These are phyloP conservation scores for Artemisia argyi DNA, from an alignment of 129 eudicot genomes.

Conservation along the genomic window DNA sequence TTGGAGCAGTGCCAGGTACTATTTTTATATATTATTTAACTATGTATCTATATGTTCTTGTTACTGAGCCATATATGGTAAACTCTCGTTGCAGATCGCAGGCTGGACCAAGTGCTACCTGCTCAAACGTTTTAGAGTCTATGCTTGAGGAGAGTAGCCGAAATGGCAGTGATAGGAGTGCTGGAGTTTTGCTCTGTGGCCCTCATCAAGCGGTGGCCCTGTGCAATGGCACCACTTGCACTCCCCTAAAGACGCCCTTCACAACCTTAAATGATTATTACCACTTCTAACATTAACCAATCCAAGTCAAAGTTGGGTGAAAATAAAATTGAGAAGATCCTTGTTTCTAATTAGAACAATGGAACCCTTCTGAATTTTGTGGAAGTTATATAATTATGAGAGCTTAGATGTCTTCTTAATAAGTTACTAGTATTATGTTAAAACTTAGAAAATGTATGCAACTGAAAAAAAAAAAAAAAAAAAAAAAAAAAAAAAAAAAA, in stretches of 20 bases:
- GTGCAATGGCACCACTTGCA: no score
- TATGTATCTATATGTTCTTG: background rate
- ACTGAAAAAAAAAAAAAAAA: no score
- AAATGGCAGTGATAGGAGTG: conserved; percentile 54
- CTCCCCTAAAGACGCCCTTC: no score
- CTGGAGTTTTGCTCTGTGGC: conserved; percentile 84
- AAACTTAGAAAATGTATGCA: no score
- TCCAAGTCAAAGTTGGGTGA: background rate
- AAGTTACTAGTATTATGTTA: no score
- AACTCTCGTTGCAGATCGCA: conserved; percentile 54
- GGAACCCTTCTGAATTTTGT: no score
- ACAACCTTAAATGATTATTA: no score
- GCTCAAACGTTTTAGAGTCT: conserved; percentile 54
- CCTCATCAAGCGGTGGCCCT: no score
- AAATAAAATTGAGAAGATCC: background rate
- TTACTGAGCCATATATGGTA: conserved; percentile 1
- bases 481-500: no score
- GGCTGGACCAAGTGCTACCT: conserved; percentile 79
- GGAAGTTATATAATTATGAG: no score
- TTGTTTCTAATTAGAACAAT: background rate
- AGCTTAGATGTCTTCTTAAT: no score
- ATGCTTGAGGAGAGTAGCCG: conserved; percentile 34
- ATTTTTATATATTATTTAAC: background rate
- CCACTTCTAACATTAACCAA: background rate
- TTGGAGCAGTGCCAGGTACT: conserved; percentile 96